Base-by-base conservation (phyloP, 1,139 yeast genomes). In the Kurtzmaniella quercitrusa region DNA sequence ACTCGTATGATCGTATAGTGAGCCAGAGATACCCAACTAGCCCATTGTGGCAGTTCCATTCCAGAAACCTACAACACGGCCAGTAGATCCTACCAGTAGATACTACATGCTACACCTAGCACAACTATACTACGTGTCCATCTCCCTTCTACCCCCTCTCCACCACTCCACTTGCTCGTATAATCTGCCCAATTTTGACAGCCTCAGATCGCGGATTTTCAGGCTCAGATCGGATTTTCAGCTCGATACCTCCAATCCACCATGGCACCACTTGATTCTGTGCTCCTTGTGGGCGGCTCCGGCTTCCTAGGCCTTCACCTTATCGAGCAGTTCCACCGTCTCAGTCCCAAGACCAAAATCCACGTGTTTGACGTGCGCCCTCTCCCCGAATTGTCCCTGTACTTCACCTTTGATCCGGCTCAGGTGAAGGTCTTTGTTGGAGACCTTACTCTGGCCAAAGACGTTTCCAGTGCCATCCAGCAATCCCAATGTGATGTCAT, bases 221-320 rank as follows among this genome's bases (percentile, higher is more conserved):
- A n/a, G 10, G 5, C 4, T 27, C 14, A n/a, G 10, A 6, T 7
- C n/a, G 5, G 21, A 11, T 27, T 11, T 4, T 27, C n/a, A n/a
- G n/a, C n/a, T n/a, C n/a, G n/a, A n/a, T n/a, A n/a, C n/a, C n/a
- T n/a, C n/a, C n/a, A n/a, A n/a, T 27, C 31, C 4, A 6, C 15
- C 9, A 56, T 56, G 60, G 37, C 58, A 11, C 48, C 47, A 27
- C 54, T 68, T 43, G 66, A 79, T 25, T 82, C 93, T 1, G 95
- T 91, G 3, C 77, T 93, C 34, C 72, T 93, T 29, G 80, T 93
- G 33, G 98, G 98, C 40, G 98, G 98, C 3, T 73, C 96, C 3
- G 99, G 99, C 0, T 94, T 94, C 56, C 75, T 94, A 29, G 99
- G 99, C 2, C 80, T 89, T 40, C 98, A 93, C 56, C 71, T 94